Percentiles rank a stretch among this genome's conserved stretches.
Evolutionary conservation across 768 basidiomycete genomes (phyloP).

Genomic region (Macrocybe gigantea): DNA sequence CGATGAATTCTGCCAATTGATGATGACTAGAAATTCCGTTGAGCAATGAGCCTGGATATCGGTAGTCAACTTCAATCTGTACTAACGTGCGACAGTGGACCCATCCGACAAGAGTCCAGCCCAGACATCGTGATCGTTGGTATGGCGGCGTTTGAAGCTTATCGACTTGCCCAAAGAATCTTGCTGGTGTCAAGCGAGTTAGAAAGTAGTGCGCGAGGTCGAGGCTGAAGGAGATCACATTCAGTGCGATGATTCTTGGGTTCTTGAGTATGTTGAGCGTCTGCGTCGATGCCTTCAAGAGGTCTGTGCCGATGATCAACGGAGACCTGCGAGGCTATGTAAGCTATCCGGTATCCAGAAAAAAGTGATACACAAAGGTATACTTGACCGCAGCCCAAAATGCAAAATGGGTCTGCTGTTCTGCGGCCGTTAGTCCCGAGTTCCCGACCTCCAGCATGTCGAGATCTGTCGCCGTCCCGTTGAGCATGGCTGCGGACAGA

Average conservation of each 20-base stretch:
- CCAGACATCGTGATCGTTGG: constrained; percentile 45
- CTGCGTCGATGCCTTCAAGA: constrained; percentile 25
- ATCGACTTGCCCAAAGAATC: constrained; percentile 39
- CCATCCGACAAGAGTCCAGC: constrained; percentile 42
- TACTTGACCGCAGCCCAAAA: constrained; percentile 51
- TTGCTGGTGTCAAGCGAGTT: constrained; percentile 26
- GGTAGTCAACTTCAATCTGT: neutral
- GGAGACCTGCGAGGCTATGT: constrained; percentile 24
- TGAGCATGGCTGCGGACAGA: constrained; percentile 8
- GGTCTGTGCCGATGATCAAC: constrained; percentile 38
- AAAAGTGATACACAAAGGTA: neutral
- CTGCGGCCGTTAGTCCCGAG: constrained; percentile 30
- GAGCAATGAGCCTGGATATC: neutral
- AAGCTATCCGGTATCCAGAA: neutral
- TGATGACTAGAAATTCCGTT: constrained; percentile 25
- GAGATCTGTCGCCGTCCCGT: constrained; percentile 26
- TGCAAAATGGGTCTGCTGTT: constrained; percentile 43
- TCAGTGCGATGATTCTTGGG: constrained; percentile 34
- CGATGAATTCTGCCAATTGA: constrained; percentile 36
- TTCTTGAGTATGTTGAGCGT: constrained; percentile 35
- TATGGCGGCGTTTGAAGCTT: constrained; percentile 39
- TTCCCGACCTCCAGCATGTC: constrained; percentile 53
- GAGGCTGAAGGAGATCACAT: constrained; percentile 20
- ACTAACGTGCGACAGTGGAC: constrained; percentile 37
- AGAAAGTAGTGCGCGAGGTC: neutral